Evolutionary conservation across 345 rosid species (phyloP), one percentile per base, ranked within the genome.

Genomic region (Luvunga scandens): DNA sequence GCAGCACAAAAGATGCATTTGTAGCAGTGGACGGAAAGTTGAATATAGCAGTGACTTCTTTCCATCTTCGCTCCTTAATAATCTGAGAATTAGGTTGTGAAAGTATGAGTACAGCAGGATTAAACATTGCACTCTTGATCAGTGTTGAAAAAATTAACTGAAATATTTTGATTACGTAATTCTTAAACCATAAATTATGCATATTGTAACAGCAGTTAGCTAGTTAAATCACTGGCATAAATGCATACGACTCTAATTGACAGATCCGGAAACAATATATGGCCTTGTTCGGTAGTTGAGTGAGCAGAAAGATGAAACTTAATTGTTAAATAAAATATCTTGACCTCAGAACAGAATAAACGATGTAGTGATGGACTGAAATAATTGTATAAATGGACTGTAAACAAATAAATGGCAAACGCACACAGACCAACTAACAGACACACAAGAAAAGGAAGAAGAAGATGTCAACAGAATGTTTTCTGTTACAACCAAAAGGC

Each of bases 21-120:
- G 98, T 97, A 9, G 99, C 99, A 19, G 98, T 97, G 9, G 98
- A 93, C 6, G 99, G 99, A 80, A 97, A 97, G 80, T 91, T 90
- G 79, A 97, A 97, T n/a, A 91, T 85, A 64, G 98, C 91, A 73
- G 98, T 97, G 56, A 97, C 97, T 80, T 97, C 99, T 79, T 93
- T 97, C 99, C 99, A 97, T 85, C 90, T 90, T 78, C 87, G 89
- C 85, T 94, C 98, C 81, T 85, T 85, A 66, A 94, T 80, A 75
- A 94, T 84, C 99, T 96, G 86, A 75, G 67, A 24, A 56, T 39
- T 64, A 80, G 68, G 81, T 39, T 67, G 12, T 66, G 48, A 53
- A 77, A 78, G 13, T 25, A 79, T 45, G 5, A 75, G 65, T 30
- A 24, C 25, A 33, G 27, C 27, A 45, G 27, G 78, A 70, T 14